Conservation (phyloP, 2,329 filamentous ascomycete genomes). For the Periconia sp. region DNA sequence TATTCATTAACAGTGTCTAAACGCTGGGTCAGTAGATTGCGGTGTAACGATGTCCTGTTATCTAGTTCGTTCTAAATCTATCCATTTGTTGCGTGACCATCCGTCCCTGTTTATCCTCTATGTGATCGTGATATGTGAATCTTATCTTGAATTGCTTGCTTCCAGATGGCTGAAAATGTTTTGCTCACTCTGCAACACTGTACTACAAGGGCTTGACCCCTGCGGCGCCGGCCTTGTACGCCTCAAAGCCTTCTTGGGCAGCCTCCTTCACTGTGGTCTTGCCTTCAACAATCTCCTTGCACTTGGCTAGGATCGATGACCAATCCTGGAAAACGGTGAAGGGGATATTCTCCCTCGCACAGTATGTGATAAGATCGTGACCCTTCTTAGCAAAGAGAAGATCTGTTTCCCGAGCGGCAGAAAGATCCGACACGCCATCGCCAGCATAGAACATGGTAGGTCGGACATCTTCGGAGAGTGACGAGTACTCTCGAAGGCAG, state of each 20-base stretch:
- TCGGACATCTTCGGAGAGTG: constrained; percentile 69
- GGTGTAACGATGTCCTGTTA: background rate
- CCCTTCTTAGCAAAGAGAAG: constrained; percentile 92
- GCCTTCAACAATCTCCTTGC: constrained; percentile 76
- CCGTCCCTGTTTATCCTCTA: constrained; percentile 15
- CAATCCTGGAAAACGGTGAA: constrained; percentile 90
- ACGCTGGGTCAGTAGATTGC: too few relatives aligned
- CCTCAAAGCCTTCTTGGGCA: constrained; percentile 60
- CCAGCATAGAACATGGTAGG: constrained; percentile 94
- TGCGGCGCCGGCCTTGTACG: constrained; percentile 54
- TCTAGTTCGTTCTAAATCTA: background rate
- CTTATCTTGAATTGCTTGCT: constrained; percentile 1
- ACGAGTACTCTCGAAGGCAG: constrained; percentile 85
- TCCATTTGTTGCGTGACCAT: background rate
- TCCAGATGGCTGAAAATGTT: constrained; percentile 16
- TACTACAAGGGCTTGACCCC: constrained; percentile 37
- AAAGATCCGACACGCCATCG: constrained; percentile 91
- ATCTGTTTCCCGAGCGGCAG: constrained; percentile 90
- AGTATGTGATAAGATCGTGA: constrained; percentile 86
- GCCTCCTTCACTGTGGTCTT: constrained; percentile 74
- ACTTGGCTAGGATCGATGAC: constrained; percentile 75
- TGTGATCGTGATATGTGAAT: constrained; percentile 3
- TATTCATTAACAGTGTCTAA: background rate
- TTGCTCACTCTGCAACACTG: background rate
- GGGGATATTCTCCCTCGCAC: constrained; percentile 80